These are phyloP conservation scores for Taxawa tesnikishii DNA, from an alignment of 2,329 filamentous ascomycete genomes.

Conservation along the genomic window DNA sequence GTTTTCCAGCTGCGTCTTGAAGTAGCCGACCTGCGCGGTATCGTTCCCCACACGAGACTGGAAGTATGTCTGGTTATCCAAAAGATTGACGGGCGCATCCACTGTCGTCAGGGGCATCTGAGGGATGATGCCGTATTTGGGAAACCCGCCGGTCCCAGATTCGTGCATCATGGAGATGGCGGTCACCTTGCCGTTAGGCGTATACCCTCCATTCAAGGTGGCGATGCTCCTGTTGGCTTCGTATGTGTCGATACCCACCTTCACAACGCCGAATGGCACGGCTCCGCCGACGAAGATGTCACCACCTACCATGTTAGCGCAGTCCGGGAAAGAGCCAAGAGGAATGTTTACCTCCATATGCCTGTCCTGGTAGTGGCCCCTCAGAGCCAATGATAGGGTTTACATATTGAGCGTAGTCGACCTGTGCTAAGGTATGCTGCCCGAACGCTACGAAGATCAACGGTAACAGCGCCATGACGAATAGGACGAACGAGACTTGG, in stretches of 20 bases:
- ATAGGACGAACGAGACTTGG: too few species aligned
- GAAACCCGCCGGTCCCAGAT: conserved; percentile 54
- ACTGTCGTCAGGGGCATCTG: conserved; percentile 38
- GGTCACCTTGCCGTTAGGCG: conserved; percentile 17
- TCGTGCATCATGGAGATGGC: conserved; percentile 45
- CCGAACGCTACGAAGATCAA: too few species aligned
- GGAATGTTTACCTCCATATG: too few species aligned
- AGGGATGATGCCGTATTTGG: conserved; percentile 48
- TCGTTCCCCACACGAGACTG: conserved; percentile 22
- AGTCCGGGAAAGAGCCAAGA: too few species aligned
- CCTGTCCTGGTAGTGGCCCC: conserved; percentile 30
- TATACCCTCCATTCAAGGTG: conserved; percentile 27
- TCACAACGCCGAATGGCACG: conserved; percentile 30
- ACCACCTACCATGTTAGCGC: too few species aligned
- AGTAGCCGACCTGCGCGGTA: conserved; percentile 47
- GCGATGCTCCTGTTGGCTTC: conserved; percentile 8
- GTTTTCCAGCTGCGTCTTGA: conserved; percentile 42
- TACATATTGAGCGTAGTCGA: conserved; percentile 31
- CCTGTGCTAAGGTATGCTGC: too few species aligned
- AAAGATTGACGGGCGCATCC: conserved; percentile 22
- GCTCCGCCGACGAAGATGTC: conserved; percentile 31
- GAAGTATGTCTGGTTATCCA: conserved; percentile 28
- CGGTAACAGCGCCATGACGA: too few species aligned
- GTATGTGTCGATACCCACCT: conserved; percentile 29
- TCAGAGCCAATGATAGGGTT: conserved; percentile 40